These are phyloP conservation scores for Stentor coeruleus DNA, from an alignment of 73 alveolate species.

Conservation along the genomic window DNA sequence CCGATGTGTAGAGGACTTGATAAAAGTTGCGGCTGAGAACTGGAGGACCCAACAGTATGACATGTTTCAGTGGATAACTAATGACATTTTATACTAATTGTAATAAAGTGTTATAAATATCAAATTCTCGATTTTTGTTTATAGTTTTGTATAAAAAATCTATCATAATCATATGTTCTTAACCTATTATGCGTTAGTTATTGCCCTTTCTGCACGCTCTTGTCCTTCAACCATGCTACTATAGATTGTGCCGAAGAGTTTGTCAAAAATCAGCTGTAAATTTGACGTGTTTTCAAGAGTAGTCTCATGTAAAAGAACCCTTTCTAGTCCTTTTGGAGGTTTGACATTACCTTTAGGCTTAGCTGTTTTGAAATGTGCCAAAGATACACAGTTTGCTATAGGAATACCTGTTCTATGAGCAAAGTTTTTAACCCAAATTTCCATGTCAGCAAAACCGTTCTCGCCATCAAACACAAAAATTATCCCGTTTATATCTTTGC, in stretches of 20 bases:
- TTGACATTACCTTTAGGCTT: slow-evolving; percentile 22
- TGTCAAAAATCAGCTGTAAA: slow-evolving; percentile 12
- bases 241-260: slow-evolving; percentile 6
- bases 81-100: slow-evolving; percentile 47
- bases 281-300: slow-evolving; percentile 7
- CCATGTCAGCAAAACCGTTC: not conserved
- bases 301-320: not conserved
- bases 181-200: too few species aligned
- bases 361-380: slow-evolving; percentile 19
- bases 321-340: slow-evolving; percentile 29
- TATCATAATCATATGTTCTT: too few species aligned
- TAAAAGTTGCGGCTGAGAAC: slow-evolving; percentile 57
- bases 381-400: not conserved
- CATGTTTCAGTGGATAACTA: slow-evolving; percentile 72
- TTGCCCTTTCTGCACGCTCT: slow-evolving; percentile 13
- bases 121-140: too few species aligned
- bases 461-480: slow-evolving; percentile 22
- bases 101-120: too few species aligned
- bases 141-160: too few species aligned
- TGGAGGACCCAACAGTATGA: slow-evolving; percentile 91
- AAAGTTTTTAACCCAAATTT: not conserved
- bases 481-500: slow-evolving; percentile 13
- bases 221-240: slow-evolving; percentile 1
- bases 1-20: slow-evolving; percentile 66
- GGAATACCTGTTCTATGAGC: slow-evolving; percentile 16